Base-by-base conservation (phyloP, 73 alveolate genomes). In the Paramecium octaurelia region DNA sequence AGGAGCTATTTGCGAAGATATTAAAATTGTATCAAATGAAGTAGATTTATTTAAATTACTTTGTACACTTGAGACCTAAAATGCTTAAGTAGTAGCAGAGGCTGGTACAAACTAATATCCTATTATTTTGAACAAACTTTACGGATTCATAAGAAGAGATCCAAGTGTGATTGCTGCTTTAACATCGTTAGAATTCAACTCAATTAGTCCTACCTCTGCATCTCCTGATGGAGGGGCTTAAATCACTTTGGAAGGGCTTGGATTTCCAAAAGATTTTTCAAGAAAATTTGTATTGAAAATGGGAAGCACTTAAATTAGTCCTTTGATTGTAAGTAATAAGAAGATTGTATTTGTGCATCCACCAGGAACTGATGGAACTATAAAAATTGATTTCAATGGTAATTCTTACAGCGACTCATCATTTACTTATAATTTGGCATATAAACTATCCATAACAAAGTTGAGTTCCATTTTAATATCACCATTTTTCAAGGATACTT, bases 151-250 rank as follows among this genome's bases (percentile, higher is more conserved):
- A 5, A 12, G 6, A 80, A 44, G 48, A 4, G 73, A 46, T 46
- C 20, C 42, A 21, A 48, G 21, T 3, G 34, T 80, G 10, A 20
- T 18, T 23, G 76, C 76, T 21, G 48, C 23, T 18, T n/a, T 29
- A 43, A 42, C 34, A 24, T 24, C 3, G 2, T 6, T 80, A 48
- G 12, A 8, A 44, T 16, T 80, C 7, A 11, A 59, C 2, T 42
- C 70, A 20, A 73, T 80, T 18, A 11, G 1, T 24, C 91, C 91
- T 38, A 48, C 5, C 4, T 11, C 73, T 43, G 91, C 43, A 2
- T 42, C 76, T 24, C 75, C 71, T 24, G 73, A 80, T 48, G 91
- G 91, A 24, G 91, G 91, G 5, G 57, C 70, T 44, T n/a, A 21
- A 43, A 24, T 80, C 0, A 24, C 50, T 4, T 12, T 80, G 1